Conservation (phyloP, 306 rosid genomes). For the Cicer cuneatum region DNA sequence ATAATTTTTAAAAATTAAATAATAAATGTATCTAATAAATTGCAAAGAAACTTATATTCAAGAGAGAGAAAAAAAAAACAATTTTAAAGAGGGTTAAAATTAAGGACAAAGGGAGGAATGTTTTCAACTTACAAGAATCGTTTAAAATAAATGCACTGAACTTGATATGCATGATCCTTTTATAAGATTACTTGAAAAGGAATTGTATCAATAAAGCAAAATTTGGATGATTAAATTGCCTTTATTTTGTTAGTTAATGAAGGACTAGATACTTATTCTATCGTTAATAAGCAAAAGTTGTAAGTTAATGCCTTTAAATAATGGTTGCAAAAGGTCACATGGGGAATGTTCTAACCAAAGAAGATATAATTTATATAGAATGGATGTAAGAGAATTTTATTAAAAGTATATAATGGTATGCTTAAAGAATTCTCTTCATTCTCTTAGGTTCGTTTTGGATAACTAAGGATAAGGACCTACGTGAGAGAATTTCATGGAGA, state of each 20-base stretch:
- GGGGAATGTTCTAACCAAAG: constrained; percentile 40
- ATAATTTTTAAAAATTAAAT: no score
- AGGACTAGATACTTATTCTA: not conserved
- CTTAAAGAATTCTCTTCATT: constrained; percentile 38
- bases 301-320: constrained; percentile 13
- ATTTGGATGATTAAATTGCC: constrained; percentile 13
- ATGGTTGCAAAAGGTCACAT: constrained; percentile 34
- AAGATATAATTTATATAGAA: constrained; percentile 28
- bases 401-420: constrained; percentile 16
- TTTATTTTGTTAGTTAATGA: constrained; percentile 16
- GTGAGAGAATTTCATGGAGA: constrained; percentile 43
- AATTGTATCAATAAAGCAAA: constrained; percentile 29
- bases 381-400: constrained; percentile 35
- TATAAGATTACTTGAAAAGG: constrained; percentile 40
- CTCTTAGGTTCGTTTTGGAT: constrained; percentile 56
- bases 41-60: no score
- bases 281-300: constrained; percentile 10
- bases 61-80: no score
- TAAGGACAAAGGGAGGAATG: no score
- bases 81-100: no score
- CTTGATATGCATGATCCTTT: constrained; percentile 33
- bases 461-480: constrained; percentile 52
- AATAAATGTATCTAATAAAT: no score
- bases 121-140: constrained; percentile 3
- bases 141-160: constrained; percentile 32